These are phyloP conservation scores for Tricholoma sp. DNA, from an alignment of 768 basidiomycete genomes.

Conservation along the genomic window DNA sequence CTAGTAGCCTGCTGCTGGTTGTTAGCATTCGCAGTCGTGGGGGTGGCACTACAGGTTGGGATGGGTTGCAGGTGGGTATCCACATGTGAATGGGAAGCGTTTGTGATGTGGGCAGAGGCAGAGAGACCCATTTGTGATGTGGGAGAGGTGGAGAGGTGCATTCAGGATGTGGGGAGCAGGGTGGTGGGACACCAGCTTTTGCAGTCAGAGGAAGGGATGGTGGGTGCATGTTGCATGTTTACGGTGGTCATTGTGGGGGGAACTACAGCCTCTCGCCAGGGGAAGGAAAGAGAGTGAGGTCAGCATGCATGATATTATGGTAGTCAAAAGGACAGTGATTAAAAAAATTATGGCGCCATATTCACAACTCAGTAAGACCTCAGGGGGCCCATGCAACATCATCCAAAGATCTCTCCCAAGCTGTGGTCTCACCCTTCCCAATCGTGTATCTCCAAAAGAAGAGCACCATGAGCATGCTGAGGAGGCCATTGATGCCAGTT, in stretches of 20 bases:
- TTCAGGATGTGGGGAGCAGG: too few relatives aligned
- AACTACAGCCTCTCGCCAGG: neutral
- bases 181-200: neutral
- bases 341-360: neutral
- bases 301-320: neutral
- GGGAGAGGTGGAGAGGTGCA: neutral
- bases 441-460: neutral
- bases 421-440: constrained; percentile 4
- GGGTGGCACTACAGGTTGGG: too few relatives aligned
- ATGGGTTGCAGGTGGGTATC: too few relatives aligned
- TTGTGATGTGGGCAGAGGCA: too few relatives aligned
- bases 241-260: neutral
- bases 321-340: neutral
- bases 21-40: too few relatives aligned
- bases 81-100: too few relatives aligned
- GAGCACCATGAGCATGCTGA: neutral
- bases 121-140: neutral
- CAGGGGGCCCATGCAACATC: neutral
- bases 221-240: neutral
- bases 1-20: too few relatives aligned
- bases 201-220: neutral
- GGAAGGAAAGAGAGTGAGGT: neutral
- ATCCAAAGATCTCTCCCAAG: constrained; percentile 11
- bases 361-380: neutral
- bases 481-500: neutral